phyloP scores from a whole-genome alignment of 495 filamentous ascomycete species.

The Ramalina intermedia region DNA sequence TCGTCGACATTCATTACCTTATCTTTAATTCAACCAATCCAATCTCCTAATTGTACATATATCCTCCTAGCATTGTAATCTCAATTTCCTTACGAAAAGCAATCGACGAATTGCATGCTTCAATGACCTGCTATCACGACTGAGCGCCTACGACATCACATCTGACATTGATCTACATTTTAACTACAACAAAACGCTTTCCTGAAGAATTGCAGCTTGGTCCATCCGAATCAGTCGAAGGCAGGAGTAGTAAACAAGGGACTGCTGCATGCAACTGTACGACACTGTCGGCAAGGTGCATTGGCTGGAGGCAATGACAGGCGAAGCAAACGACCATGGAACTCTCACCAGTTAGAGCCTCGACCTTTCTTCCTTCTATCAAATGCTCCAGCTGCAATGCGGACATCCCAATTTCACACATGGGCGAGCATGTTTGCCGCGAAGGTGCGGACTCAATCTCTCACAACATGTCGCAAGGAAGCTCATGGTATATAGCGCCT shows the following conservation, averaged over 20 bases:
- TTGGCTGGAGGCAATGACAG: constrained; percentile 25
- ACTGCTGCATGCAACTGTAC: constrained; percentile 1
- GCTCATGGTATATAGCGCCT: constrained; percentile 10
- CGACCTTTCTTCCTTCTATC: constrained; percentile 73
- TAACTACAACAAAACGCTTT: no score
- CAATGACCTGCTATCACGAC: not conserved
- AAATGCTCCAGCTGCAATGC: constrained; percentile 86
- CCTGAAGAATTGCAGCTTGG: no score
- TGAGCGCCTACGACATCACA: constrained; percentile 1
- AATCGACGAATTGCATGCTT: constrained; percentile 2
- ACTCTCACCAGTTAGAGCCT: constrained; percentile 32
- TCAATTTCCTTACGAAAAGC: not conserved
- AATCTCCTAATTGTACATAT: no score
- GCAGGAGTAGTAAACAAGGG: constrained; percentile 1
- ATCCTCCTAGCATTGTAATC: not conserved
- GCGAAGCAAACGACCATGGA: constrained; percentile 19
- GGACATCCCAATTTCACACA: constrained; percentile 75
- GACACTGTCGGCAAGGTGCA: constrained; percentile 7
- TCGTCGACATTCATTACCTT: constrained; percentile 1
- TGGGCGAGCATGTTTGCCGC: constrained; percentile 82
- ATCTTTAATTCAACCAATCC: not conserved
- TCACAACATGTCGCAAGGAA: not conserved
- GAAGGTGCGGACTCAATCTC: constrained; percentile 3
- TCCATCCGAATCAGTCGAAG: no score
- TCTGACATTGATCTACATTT: not conserved